phyloP scores from a whole-genome alignment of 495 filamentous ascomycete genomes.

The Lophiotrema nucula region DNA sequence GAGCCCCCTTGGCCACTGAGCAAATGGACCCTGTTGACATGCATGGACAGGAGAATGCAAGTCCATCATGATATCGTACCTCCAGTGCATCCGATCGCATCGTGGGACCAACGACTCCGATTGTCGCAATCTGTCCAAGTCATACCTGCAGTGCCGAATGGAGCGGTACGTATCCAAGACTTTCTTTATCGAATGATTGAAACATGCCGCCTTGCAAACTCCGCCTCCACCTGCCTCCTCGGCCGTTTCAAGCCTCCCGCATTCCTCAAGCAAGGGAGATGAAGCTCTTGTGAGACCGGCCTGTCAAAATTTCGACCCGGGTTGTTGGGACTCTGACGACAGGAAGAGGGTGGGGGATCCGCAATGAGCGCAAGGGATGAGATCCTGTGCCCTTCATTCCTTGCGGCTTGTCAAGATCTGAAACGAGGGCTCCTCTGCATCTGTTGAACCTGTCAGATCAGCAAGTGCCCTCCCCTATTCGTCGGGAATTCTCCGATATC shows the following conservation, averaged over 20 bases:
- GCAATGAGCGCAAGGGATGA: constrained; percentile 7
- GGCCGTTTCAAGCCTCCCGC: constrained; percentile 10
- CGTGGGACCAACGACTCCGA: constrained; percentile 81
- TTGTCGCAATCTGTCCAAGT: constrained; percentile 81
- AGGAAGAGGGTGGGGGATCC: neutral
- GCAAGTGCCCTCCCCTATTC: constrained; percentile 12
- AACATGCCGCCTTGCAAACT: constrained; percentile 11
- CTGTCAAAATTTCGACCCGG: constrained; percentile 25
- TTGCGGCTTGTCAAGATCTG: constrained; percentile 24
- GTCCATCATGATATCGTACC: constrained; percentile 75
- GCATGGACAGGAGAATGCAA: constrained; percentile 79
- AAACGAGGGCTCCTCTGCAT: constrained; percentile 18
- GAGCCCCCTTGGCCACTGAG: too few species aligned
- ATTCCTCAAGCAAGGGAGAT: constrained; percentile 21
- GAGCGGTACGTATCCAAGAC: constrained; percentile 66
- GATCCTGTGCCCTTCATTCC: constrained; percentile 9
- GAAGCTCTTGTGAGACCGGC: constrained; percentile 19
- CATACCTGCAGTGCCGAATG: constrained; percentile 89
- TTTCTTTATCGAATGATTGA: constrained; percentile 8
- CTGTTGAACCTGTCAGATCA: constrained; percentile 21
- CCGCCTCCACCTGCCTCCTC: neutral
- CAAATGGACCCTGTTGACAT: too few species aligned
- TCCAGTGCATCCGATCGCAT: constrained; percentile 77
- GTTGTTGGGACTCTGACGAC: constrained; percentile 8
- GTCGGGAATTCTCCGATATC: constrained; percentile 5